Percentiles rank a stretch among this genome's conserved stretches.
Evolutionary conservation across 345 rosid genomes (phyloP).

Genomic region (Arabidopsis suecica): DNA sequence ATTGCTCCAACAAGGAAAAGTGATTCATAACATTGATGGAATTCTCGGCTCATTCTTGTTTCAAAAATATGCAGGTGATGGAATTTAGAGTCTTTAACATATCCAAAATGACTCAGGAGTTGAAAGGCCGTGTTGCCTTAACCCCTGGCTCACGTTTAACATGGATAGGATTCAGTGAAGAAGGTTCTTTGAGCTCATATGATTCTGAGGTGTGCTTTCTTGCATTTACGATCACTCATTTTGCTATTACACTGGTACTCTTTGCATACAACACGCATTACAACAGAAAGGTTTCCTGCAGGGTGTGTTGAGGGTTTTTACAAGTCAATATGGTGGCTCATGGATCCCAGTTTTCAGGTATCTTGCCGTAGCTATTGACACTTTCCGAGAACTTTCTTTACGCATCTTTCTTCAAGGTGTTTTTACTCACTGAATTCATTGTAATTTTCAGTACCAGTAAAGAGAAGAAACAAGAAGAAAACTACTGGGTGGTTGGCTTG

Average conservation of each 20-base stretch:
- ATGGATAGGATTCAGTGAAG: conserved; percentile 95
- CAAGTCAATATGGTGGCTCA: conserved; percentile 82
- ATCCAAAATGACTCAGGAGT: conserved; percentile 59
- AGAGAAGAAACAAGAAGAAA: conserved; percentile 74
- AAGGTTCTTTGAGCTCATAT: conserved; percentile 80
- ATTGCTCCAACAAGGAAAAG: no score
- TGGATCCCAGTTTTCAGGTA: conserved; percentile 99
- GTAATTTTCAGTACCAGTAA: conserved; percentile 60
- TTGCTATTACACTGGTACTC: conserved; percentile 21
- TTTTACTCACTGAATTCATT: conserved; percentile 11
- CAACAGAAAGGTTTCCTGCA: conserved; percentile 43
- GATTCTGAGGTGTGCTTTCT: conserved; percentile 75
- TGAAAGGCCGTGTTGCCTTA: conserved; percentile 73
- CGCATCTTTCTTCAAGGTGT: not conserved
- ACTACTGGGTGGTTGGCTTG: conserved; percentile 90
- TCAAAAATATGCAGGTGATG: conserved; percentile 63
- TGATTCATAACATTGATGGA: no score
- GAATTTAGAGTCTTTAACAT: conserved; percentile 72
- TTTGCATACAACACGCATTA: conserved; percentile 5
- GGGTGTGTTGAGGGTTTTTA: conserved; percentile 79
- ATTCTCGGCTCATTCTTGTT: conserved; percentile 7
- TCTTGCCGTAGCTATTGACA: conserved; percentile 32
- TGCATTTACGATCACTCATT: conserved; percentile 14
- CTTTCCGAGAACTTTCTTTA: conserved; percentile 6
- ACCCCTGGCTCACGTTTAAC: conserved; percentile 78